Base-by-base conservation (phyloP, 2,329 filamentous ascomycete species). In the Apiospora sp. region DNA sequence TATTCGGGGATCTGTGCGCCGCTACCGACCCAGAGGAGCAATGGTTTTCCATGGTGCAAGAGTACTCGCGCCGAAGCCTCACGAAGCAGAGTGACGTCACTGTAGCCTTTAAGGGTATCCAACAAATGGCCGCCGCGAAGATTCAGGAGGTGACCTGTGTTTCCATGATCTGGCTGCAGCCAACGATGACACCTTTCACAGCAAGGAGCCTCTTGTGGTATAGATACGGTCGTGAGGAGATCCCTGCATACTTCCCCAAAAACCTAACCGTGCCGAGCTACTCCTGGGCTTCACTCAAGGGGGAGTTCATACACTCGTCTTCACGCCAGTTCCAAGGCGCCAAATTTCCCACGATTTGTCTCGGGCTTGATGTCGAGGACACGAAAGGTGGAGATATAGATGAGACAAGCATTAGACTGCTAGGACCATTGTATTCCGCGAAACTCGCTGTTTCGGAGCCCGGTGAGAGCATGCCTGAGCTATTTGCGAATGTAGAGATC, bases 131-230 rank as follows among this genome's bases (percentile, higher is more conserved):
- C 4, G 46, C 70, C 19, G 13, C 24, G 2, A 71, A 34, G 24
- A 6, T 69, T 4, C 67, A 3, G 41, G 22, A 19, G 30, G 44
- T 37, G 16, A 43, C 37, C 43, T 72, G 67, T 43, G 71, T 34
- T 41, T 27, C 44, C 54, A 54, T 54, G 49, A 27, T 54, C 27
- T 72, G 71, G 71, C 13, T 72, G 19, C 30, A 51, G 1, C 41
- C 71, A 6, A 5, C 1, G 1, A 22, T 54, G 30, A 70, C n/a
- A 6, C 27, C 30, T 2, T 30, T 72, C n/a, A 34, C 22, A 13
- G 67, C 44, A 8, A 70, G 54, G 16, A n/a, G 67, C 19, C 30
- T 72, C 22, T 19, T 72, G 43, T 72, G 71, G 71, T 58, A 69
- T 13, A 46, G 71, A 30, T 14, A 54, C 12, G 24, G 24, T 12